Percentiles rank a stretch among this genome's conserved stretches.
Evolutionary conservation across 805 yeast species (phyloP).

Genomic region (Babjeviella inositovora): DNA sequence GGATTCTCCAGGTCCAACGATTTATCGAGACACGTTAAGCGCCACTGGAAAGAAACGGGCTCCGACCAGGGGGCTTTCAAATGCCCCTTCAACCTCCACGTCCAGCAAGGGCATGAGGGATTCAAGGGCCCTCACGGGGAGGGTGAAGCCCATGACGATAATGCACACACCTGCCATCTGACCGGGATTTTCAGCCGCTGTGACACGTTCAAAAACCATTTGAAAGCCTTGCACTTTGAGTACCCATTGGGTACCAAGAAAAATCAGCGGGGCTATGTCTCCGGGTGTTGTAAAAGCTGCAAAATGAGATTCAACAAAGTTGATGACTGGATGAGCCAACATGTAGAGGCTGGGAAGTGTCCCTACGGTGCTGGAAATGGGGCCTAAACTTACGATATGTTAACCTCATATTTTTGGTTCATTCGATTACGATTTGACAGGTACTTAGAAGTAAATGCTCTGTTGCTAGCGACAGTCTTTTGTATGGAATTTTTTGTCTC

Average conservation of each 20-base stretch:
- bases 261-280: conserved; percentile 48
- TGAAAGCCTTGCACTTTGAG: conserved; percentile 77
- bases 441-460: too few species aligned
- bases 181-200: conserved; percentile 80
- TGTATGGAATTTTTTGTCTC: too few species aligned
- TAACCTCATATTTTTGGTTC: too few species aligned
- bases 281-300: conserved; percentile 72
- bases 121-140: conserved; percentile 4
- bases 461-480: too few species aligned
- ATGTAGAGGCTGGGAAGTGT: conserved; percentile 41
- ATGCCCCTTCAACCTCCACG: conserved; percentile 52
- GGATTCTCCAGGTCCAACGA: conserved; percentile 87
- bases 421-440: too few species aligned
- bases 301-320: conserved; percentile 48
- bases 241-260: conserved; percentile 82
- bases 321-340: conserved; percentile 66
- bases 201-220: conserved; percentile 84
- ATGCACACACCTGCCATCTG: conserved; percentile 40
- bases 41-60: conserved; percentile 70
- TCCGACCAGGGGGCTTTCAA: conserved; percentile 51
- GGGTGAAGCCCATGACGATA: conserved; percentile 3
- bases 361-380: conserved; percentile 2
- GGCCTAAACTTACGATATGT: too few species aligned
- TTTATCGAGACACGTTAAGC: conserved; percentile 67
- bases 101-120: conserved; percentile 3